These are phyloP conservation scores for Penicillium salamii DNA, from an alignment of 495 filamentous ascomycete genomes.

Conservation along the genomic window DNA sequence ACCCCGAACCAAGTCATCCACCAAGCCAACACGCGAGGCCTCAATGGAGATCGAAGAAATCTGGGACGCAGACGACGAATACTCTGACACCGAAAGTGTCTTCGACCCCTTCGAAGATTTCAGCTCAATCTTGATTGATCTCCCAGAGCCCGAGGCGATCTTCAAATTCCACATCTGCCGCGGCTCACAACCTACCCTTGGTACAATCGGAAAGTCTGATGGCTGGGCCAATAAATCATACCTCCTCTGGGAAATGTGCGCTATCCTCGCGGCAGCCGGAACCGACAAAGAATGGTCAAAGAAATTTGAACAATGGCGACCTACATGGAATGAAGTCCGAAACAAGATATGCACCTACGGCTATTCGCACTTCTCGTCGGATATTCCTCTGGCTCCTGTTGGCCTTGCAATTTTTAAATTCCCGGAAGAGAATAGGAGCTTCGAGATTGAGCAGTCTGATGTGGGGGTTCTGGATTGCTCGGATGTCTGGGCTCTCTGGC, in stretches of 20 bases:
- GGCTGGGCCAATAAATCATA: slow-evolving; percentile 1
- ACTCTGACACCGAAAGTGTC: background rate
- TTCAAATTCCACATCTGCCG: background rate
- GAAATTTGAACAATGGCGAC: background rate
- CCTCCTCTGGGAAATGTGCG: slow-evolving; percentile 4
- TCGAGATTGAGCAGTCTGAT: background rate
- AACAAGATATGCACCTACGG: background rate
- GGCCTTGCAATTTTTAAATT: background rate
- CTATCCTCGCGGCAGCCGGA: background rate
- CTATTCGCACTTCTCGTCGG: background rate
- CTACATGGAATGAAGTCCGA: background rate
- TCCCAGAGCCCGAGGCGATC: background rate
- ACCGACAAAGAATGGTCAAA: background rate
- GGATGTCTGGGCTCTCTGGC: slow-evolving; percentile 6
- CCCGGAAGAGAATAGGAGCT: background rate
- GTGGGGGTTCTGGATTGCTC: background rate
- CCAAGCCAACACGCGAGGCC: too few species aligned
- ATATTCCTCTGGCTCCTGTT: background rate
- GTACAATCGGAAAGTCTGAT: background rate
- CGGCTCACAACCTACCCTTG: background rate
- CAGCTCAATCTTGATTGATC: background rate
- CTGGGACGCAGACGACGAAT: slow-evolving; percentile 6
- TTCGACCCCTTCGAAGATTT: background rate
- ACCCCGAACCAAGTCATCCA: too few species aligned
- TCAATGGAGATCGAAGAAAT: too few species aligned